Evolutionary conservation across 1,284 basidiomycete species (phyloP).

Genomic region (Ustilago lituana): DNA sequence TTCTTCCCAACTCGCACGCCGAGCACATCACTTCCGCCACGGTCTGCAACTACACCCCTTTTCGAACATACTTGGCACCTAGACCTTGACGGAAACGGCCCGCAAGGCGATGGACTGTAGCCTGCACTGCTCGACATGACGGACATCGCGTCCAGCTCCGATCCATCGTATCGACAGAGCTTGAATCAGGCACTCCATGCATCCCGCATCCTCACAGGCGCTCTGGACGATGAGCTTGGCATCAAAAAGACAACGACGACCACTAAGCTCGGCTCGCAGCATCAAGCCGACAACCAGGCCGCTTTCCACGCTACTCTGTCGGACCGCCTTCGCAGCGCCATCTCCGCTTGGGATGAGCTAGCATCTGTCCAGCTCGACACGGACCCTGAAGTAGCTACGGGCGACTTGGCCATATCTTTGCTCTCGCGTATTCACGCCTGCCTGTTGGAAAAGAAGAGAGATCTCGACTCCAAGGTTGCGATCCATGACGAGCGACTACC

Average conservation of each 20-base stretch:
- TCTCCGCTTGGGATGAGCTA: slow-evolving; percentile 16
- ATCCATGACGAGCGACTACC: slow-evolving; percentile 9
- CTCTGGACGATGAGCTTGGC: slow-evolving; percentile 34
- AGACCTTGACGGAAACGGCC: too few relatives aligned
- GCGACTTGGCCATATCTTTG: slow-evolving; percentile 31
- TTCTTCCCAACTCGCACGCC: too few relatives aligned
- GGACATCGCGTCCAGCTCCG: slow-evolving; percentile 19
- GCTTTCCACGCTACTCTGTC: slow-evolving; percentile 25
- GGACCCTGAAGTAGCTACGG: slow-evolving; percentile 25
- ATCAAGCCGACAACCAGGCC: slow-evolving; percentile 14
- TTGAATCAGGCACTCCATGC: slow-evolving; percentile 30
- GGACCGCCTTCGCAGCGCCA: slow-evolving; percentile 10
- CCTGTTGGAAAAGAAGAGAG: slow-evolving; percentile 28
- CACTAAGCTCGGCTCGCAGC: slow-evolving; percentile 27
- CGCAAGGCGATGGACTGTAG: slow-evolving; percentile 3
- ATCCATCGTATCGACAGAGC: slow-evolving; percentile 33
- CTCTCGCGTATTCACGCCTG: slow-evolving; percentile 23
- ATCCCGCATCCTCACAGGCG: slow-evolving; percentile 32
- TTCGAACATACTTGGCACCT: too few relatives aligned
- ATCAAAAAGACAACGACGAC: slow-evolving; percentile 25
- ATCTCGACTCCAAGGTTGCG: slow-evolving; percentile 19
- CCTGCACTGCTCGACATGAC: slow-evolving; percentile 10
- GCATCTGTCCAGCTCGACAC: slow-evolving; percentile 11
- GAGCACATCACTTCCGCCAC: too few relatives aligned
- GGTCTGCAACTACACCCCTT: too few relatives aligned